Percentiles rank a stretch among this genome's conserved stretches.
Evolutionary conservation across 140 eudicot genomes (phyloP).

Genomic region (Erigeron philadelphicus): DNA sequence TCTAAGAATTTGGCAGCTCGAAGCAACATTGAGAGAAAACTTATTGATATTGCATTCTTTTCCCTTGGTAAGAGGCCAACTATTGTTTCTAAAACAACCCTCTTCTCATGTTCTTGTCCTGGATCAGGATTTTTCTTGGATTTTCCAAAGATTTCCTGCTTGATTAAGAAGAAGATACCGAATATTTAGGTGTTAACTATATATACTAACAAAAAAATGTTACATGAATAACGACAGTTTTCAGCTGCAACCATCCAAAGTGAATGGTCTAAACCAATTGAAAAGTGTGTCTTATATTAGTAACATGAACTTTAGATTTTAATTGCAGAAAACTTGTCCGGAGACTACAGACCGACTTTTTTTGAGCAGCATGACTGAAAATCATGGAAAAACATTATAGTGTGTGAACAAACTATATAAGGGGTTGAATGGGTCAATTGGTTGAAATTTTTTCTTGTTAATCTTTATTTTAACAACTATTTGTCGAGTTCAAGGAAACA

Average conservation of each 20-base stretch:
- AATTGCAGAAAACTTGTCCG: too few relatives aligned
- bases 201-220: background rate
- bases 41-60: slow-evolving; percentile 67
- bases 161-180: slow-evolving; percentile 1
- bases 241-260: too few relatives aligned
- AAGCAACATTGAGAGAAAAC: slow-evolving; percentile 91
- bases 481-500: background rate
- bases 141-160: slow-evolving; percentile 70
- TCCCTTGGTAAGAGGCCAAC: slow-evolving; percentile 88
- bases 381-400: too few relatives aligned
- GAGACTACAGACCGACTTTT: too few relatives aligned
- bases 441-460: background rate
- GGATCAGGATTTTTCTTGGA: slow-evolving; percentile 71
- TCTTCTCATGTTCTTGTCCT: slow-evolving; percentile 71
- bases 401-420: background rate
- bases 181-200: slow-evolving; percentile 6
- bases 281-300: too few relatives aligned
- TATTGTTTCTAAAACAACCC: slow-evolving; percentile 79
- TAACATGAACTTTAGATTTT: too few relatives aligned
- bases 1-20: slow-evolving; percentile 69
- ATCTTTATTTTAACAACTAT: background rate
- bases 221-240: too few relatives aligned
- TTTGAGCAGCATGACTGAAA: too few relatives aligned
- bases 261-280: too few relatives aligned
- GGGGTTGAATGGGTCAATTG: background rate